Conservation (phyloP, 1,284 basidiomycete species). For the Mycosarcoma mackinlayi region DNA sequence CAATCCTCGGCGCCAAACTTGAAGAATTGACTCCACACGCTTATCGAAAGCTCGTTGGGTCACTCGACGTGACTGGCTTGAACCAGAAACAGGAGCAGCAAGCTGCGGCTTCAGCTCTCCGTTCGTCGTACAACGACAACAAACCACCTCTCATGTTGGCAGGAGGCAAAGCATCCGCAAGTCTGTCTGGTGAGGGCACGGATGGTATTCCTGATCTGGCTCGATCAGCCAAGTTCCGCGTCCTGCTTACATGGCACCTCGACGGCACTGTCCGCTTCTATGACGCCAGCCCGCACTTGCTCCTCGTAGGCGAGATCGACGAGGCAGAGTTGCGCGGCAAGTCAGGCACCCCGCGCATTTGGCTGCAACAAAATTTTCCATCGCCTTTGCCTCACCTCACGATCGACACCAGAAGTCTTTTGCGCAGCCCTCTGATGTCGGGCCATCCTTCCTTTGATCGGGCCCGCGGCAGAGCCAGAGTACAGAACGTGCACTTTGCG, state of each 20-base stretch:
- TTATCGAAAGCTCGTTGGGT: constrained; percentile 57
- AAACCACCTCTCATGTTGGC: constrained; percentile 33
- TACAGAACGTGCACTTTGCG: constrained; percentile 48
- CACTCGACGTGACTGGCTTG: constrained; percentile 36
- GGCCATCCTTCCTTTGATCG: constrained; percentile 53
- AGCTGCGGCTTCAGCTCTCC: constrained; percentile 18
- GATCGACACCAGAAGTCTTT: constrained; percentile 34
- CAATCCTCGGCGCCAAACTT: constrained; percentile 54
- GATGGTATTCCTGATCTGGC: constrained; percentile 33
- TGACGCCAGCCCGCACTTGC: constrained; percentile 61
- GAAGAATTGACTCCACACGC: constrained; percentile 43
- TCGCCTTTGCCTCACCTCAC: constrained; percentile 62
- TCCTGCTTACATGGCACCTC: constrained; percentile 65
- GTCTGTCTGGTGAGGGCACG: constrained; percentile 24
- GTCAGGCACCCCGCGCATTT: constrained; percentile 14
- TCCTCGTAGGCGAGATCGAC: constrained; percentile 53
- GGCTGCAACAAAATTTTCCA: constrained; percentile 55
- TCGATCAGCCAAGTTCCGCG: constrained; percentile 33
- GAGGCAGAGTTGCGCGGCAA: constrained; percentile 28
- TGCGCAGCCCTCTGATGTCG: constrained; percentile 38
- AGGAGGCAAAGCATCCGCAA: constrained; percentile 52
- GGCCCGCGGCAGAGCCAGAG: constrained; percentile 27
- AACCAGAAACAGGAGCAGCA: constrained; percentile 44
- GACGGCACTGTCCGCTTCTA: constrained; percentile 63
- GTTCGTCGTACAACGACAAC: constrained; percentile 23